A percentile compares a stretch with the other conserved stretches of the same genome.
These are phyloP conservation scores for Saxispiralis lemnorum DNA, from an alignment of 495 filamentous ascomycete species.

Conservation along the genomic window DNA sequence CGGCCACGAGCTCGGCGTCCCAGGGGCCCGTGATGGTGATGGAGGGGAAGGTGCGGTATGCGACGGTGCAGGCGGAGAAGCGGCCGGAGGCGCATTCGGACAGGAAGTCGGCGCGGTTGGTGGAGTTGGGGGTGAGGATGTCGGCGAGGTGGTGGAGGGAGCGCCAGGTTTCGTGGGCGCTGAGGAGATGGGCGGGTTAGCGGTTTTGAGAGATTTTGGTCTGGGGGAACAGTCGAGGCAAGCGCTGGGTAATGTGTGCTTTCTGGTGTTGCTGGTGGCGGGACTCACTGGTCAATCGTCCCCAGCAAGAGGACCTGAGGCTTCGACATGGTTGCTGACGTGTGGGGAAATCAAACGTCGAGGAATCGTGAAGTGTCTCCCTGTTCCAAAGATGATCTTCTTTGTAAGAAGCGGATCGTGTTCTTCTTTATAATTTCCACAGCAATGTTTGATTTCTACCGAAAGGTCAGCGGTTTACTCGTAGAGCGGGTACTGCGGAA, in stretches of 20 bases:
- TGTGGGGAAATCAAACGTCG: too few relatives aligned
- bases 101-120: slow-evolving; percentile 49
- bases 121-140: slow-evolving; percentile 31
- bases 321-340: slow-evolving; percentile 14
- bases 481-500: too few relatives aligned
- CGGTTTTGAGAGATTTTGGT: too few relatives aligned
- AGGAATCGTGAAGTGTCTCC: too few relatives aligned
- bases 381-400: too few relatives aligned
- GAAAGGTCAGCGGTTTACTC: too few relatives aligned
- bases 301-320: slow-evolving; percentile 23
- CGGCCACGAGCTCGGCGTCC: slow-evolving; percentile 33
- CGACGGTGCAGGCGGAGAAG: slow-evolving; percentile 46
- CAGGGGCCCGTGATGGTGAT: slow-evolving; percentile 43
- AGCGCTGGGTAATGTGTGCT: slow-evolving; percentile 8
- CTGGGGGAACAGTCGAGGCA: too few relatives aligned
- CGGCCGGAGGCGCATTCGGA: slow-evolving; percentile 51
- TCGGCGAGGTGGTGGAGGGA: slow-evolving; percentile 33
- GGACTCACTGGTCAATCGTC: slow-evolving; percentile 18
- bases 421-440: too few relatives aligned
- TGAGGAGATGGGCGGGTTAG: slow-evolving; percentile 11
- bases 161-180: slow-evolving; percentile 34
- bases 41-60: slow-evolving; percentile 64
- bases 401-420: too few relatives aligned
- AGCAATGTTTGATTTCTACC: too few relatives aligned
- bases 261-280: neutral